A percentile compares a stretch with the other conserved stretches of the same genome.
phyloP scores from a whole-genome alignment of 768 basidiomycete genomes.

The Naganishia friedmannii region DNA sequence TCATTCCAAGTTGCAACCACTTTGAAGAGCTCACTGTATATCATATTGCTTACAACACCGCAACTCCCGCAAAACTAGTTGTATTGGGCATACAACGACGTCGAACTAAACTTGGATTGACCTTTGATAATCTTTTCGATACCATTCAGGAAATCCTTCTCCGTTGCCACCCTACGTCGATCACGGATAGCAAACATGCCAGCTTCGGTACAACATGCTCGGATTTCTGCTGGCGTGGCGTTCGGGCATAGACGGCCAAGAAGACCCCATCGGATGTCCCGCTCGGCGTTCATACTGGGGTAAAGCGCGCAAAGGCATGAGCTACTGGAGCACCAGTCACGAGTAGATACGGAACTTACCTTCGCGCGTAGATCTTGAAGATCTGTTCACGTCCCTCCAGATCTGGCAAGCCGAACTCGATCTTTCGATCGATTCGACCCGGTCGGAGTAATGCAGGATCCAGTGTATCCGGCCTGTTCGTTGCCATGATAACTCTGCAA shows the following conservation, averaged over 20 bases:
- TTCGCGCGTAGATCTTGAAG: constrained; percentile 90
- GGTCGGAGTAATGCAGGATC: constrained; percentile 95
- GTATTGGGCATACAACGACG: constrained; percentile 56
- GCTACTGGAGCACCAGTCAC: neutral
- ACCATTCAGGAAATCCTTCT: constrained; percentile 93
- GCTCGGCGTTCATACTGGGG: constrained; percentile 88
- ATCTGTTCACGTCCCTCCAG: constrained; percentile 96
- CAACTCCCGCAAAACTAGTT: constrained; percentile 18
- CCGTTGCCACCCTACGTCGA: constrained; percentile 91
- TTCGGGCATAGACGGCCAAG: constrained; percentile 96
- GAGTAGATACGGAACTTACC: constrained; percentile 56
- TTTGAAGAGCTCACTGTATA: neutral
- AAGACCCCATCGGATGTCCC: constrained; percentile 94
- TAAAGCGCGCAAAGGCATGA: neutral
- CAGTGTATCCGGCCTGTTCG: constrained; percentile 95
- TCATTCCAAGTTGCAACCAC: too few species aligned
- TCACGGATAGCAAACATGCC: constrained; percentile 99
- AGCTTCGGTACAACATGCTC: constrained; percentile 58
- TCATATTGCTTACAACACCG: constrained; percentile 5
- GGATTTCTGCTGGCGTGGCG: constrained; percentile 93
- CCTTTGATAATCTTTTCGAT: constrained; percentile 98
- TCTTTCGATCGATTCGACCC: constrained; percentile 91
- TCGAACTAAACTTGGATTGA: constrained; percentile 96
- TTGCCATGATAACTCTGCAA: constrained; percentile 85
- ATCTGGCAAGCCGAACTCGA: constrained; percentile 93